Conservation (phyloP, 2,329 filamentous ascomycete species). For the Aspergillus texensis region DNA sequence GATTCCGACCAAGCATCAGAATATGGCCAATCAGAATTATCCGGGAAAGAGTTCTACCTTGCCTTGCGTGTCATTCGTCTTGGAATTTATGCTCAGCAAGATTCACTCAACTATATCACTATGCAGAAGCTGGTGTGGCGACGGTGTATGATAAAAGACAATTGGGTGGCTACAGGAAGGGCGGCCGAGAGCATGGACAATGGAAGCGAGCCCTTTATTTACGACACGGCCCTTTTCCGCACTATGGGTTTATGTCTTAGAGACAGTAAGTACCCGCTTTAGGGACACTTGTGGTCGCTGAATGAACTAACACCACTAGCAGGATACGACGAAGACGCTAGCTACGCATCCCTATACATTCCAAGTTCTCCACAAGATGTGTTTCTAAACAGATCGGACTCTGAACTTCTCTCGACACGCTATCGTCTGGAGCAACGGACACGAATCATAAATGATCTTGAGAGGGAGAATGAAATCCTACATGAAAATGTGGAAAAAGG, state of each 20-base stretch:
- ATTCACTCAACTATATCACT: conserved; percentile 39
- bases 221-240: conserved; percentile 67
- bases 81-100: conserved; percentile 56
- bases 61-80: conserved; percentile 64
- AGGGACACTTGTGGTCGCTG: not conserved
- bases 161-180: conserved; percentile 80
- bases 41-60: conserved; percentile 68
- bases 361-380: conserved; percentile 32
- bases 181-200: conserved; percentile 73
- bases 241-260: conserved; percentile 67
- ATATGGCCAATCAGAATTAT: conserved; percentile 53
- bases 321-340: conserved; percentile 21
- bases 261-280: conserved; percentile 34
- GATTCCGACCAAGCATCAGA: conserved; percentile 53
- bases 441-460: conserved; percentile 71
- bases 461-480: conserved; percentile 70
- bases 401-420: conserved; percentile 54
- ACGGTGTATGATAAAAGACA: conserved; percentile 77
- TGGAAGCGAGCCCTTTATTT: conserved; percentile 65
- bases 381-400: conserved; percentile 32
- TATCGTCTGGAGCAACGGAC: conserved; percentile 66
- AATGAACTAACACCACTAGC: conserved; percentile 13
- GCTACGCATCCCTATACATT: conserved; percentile 25
- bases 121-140: conserved; percentile 70
- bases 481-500: conserved; percentile 67